Evolutionary conservation across 2,329 filamentous ascomycete species (phyloP).

Genomic region (Talaromyces pinophilus): DNA sequence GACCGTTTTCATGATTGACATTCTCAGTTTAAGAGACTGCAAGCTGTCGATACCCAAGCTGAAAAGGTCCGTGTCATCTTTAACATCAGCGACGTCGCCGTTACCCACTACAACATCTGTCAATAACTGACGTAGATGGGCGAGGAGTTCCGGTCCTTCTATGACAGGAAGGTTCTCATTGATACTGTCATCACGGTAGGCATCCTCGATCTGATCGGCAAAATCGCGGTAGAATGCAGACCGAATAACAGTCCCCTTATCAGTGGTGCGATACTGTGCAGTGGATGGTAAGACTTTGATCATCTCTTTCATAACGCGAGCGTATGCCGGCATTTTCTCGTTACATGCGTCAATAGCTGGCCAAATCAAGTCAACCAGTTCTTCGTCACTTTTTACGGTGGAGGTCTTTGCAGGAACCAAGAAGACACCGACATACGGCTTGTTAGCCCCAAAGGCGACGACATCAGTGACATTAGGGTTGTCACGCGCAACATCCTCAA

Average conservation of each 20-base stretch:
- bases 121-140: neutral
- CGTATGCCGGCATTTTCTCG: slow-evolving; percentile 53
- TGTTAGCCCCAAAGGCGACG: slow-evolving; percentile 23
- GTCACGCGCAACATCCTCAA: slow-evolving; percentile 22
- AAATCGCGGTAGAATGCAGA: slow-evolving; percentile 55
- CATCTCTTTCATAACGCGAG: slow-evolving; percentile 56
- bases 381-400: neutral
- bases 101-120: neutral
- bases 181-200: slow-evolving; percentile 39
- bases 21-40: slow-evolving; percentile 59
- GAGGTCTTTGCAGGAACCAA: neutral
- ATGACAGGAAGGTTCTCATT: slow-evolving; percentile 21
- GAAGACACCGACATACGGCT: slow-evolving; percentile 8
- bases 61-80: slow-evolving; percentile 59
- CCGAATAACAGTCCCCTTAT: slow-evolving; percentile 60
- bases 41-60: slow-evolving; percentile 59
- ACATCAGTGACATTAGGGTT: slow-evolving; percentile 18
- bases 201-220: slow-evolving; percentile 48
- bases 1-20: slow-evolving; percentile 49
- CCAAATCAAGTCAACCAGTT: neutral
- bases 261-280: slow-evolving; percentile 53
- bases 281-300: slow-evolving; percentile 51
- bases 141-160: neutral
- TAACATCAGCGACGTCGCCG: slow-evolving; percentile 30
- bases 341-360: slow-evolving; percentile 54